These are phyloP conservation scores for Blastobotrys persicus DNA, from an alignment of 1,139 yeast species.

Conservation along the genomic window DNA sequence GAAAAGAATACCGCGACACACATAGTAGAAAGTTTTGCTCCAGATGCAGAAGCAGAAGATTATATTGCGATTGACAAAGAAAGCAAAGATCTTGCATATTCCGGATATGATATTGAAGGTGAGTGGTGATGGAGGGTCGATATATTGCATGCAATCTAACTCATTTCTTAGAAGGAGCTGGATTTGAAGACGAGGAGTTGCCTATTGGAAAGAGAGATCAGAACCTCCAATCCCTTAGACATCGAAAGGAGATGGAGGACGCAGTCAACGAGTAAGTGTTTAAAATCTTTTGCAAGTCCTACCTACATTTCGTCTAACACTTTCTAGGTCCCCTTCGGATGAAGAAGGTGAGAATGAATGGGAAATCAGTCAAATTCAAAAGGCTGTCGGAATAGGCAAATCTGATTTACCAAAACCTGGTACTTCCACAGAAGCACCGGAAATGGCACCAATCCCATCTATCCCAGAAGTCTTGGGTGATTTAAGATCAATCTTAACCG, in stretches of 20 bases:
- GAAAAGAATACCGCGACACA: background rate
- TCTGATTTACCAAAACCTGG: background rate
- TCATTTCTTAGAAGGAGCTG: conserved; percentile 32
- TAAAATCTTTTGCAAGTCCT: background rate
- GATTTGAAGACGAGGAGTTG: conserved; percentile 40
- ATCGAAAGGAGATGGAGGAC: conserved; percentile 42
- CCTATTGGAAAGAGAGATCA: conserved; percentile 35
- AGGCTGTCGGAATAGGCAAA: conserved; percentile 14
- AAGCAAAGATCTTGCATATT: background rate
- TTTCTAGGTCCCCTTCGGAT: conserved; percentile 4
- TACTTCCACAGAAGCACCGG: conserved; percentile 13
- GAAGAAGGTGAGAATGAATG: conserved; percentile 18
- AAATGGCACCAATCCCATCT: conserved; percentile 13
- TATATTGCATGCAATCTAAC: background rate
- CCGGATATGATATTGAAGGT: conserved; percentile 2
- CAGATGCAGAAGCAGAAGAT: background rate
- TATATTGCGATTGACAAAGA: background rate
- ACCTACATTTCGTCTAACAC: background rate
- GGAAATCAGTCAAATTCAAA: conserved; percentile 20
- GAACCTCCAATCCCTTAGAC: conserved; percentile 27
- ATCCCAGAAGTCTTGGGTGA: conserved; percentile 10
- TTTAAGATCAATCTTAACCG: conserved; percentile 6
- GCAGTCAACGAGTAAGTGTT: conserved; percentile 35
- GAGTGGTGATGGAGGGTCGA: background rate
- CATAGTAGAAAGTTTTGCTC: background rate